A percentile compares a stretch with the other conserved stretches of the same genome.
Evolutionary conservation across 768 basidiomycete genomes (phyloP).

Genomic region (Phylloporus scabripes): DNA sequence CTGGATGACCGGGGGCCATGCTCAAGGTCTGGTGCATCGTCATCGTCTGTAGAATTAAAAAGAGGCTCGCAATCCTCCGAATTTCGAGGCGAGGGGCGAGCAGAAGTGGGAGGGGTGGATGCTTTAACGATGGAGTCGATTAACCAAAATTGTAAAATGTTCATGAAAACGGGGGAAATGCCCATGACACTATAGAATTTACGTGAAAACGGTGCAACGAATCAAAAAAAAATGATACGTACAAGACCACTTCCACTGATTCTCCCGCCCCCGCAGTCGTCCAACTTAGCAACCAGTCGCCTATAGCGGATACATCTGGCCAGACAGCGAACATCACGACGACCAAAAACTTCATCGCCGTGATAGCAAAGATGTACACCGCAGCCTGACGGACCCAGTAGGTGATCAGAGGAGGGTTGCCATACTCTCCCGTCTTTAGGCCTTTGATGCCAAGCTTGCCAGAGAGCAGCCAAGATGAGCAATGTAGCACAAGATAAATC

Average conservation of each 20-base stretch:
- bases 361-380: slow-evolving; percentile 76
- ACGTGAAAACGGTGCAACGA: slow-evolving; percentile 9
- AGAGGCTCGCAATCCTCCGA: slow-evolving; percentile 58
- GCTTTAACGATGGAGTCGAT: slow-evolving; percentile 92
- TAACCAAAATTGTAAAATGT: slow-evolving; percentile 89
- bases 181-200: slow-evolving; percentile 67
- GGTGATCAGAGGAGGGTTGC: slow-evolving; percentile 66
- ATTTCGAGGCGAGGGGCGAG: slow-evolving; percentile 36
- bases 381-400: slow-evolving; percentile 76
- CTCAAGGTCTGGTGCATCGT: slow-evolving; percentile 47
- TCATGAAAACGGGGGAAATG: slow-evolving; percentile 85
- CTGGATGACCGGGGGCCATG: slow-evolving; percentile 36
- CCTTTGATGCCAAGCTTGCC: slow-evolving; percentile 65
- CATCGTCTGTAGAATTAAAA: slow-evolving; percentile 54
- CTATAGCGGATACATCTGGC: slow-evolving; percentile 65
- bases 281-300: slow-evolving; percentile 87
- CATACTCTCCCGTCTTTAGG: slow-evolving; percentile 85
- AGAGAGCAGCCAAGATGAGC: slow-evolving; percentile 58
- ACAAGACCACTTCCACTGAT: slow-evolving; percentile 76
- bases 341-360: slow-evolving; percentile 90
- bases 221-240: slow-evolving; percentile 27
- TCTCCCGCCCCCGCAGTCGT: slow-evolving; percentile 57
- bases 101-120: slow-evolving; percentile 35
- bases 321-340: slow-evolving; percentile 65
- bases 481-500: slow-evolving; percentile 68